Percentiles rank a stretch among this genome's conserved stretches.
These are phyloP conservation scores for Neurospora tetrasperma DNA, from an alignment of 495 filamentous ascomycete species.

Conservation along the genomic window DNA sequence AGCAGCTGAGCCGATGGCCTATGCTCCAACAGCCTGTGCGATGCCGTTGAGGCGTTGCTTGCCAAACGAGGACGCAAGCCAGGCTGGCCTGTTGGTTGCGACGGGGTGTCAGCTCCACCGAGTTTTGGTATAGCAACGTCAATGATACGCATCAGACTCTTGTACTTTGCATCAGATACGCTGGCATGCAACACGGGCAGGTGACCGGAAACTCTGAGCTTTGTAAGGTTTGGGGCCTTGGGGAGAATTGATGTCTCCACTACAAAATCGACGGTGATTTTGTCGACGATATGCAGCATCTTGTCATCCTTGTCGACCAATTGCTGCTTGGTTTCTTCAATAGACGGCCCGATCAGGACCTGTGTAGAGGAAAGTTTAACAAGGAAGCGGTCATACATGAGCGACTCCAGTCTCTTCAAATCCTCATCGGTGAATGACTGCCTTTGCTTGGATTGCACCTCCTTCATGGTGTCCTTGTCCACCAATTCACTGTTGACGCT, in stretches of 20 bases:
- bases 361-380: constrained; percentile 90
- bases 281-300: constrained; percentile 83
- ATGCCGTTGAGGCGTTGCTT: constrained; percentile 30
- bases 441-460: constrained; percentile 83
- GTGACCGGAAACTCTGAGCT: constrained; percentile 81
- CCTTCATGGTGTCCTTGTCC: constrained; percentile 74
- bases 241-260: constrained; percentile 89
- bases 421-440: constrained; percentile 83
- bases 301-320: constrained; percentile 56
- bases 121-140: constrained; percentile 90
- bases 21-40: constrained; percentile 16
- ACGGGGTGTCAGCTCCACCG: constrained; percentile 38
- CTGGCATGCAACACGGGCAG: constrained; percentile 86
- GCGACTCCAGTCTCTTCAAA: constrained; percentile 69
- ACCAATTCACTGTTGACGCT: constrained; percentile 89
- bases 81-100: constrained; percentile 13
- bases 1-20: constrained; percentile 31
- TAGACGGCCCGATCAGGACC: constrained; percentile 87
- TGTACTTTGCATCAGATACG: constrained; percentile 91
- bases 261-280: constrained; percentile 92
- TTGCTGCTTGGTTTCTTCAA: constrained; percentile 82
- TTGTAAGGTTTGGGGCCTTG: constrained; percentile 87
- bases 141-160: constrained; percentile 88
- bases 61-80: constrained; percentile 46
- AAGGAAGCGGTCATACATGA: constrained; percentile 94